Evolutionary conservation across 495 filamentous ascomycete species (phyloP).

Genomic region (Daldinia loculata): DNA sequence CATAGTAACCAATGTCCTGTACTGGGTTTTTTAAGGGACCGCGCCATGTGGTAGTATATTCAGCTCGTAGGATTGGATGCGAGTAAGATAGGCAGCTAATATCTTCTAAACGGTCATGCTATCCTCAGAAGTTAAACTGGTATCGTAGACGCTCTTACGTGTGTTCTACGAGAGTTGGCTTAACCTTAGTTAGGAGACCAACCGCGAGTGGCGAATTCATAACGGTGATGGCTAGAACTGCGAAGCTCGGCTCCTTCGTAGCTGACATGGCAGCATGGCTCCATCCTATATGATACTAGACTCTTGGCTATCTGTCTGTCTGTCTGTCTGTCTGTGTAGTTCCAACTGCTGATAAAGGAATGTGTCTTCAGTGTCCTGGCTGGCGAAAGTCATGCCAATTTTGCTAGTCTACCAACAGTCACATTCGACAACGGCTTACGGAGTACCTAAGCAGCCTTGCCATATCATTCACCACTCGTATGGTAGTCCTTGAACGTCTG

Average conservation of each 20-base stretch:
- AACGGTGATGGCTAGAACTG: conserved; percentile 3
- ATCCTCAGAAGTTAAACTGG: conserved; percentile 26
- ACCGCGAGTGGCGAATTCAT: conserved; percentile 9
- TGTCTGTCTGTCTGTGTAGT: background rate
- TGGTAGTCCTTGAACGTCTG: background rate
- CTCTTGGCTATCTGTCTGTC: background rate
- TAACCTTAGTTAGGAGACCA: background rate
- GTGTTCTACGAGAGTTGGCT: conserved; percentile 1
- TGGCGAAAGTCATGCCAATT: background rate
- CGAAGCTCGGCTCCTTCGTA: background rate
- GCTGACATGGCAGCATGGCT: conserved; percentile 21
- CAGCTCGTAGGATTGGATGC: conserved; percentile 13
- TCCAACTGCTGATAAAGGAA: conserved; percentile 9
- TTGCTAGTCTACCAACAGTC: background rate
- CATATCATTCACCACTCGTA: conserved; percentile 1
- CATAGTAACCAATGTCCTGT: background rate
- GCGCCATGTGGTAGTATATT: conserved; percentile 9
- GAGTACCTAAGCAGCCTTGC: conserved; percentile 5
- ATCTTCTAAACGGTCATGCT: conserved; percentile 7
- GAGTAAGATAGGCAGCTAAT: conserved; percentile 19
- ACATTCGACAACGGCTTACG: background rate
- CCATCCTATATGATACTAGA: conserved; percentile 10
- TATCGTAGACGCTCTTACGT: conserved; percentile 4
- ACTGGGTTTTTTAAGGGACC: background rate
- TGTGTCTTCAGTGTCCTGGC: background rate